Base-by-base conservation (phyloP, 2,329 filamentous ascomycete species). In the Claviceps citrina region DNA sequence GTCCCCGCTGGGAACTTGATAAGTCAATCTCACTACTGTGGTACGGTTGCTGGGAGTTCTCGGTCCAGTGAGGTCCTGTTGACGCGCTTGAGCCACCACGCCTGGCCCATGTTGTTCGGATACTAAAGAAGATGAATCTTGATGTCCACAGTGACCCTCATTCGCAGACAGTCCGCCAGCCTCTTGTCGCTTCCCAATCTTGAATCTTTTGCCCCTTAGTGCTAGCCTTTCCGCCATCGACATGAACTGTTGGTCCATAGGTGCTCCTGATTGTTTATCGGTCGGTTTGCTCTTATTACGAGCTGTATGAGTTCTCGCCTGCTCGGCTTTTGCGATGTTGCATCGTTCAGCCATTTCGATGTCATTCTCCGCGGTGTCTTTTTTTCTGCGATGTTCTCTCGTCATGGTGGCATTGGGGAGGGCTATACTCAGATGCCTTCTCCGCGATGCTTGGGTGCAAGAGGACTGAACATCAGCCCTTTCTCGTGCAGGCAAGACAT, bases 161-260 rank as follows among this genome's bases (percentile, higher is more conserved):
- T 35, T 37, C 19, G 12, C 16, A 10, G 19, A 25, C 8, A 9
- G 19, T 31, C 28, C 35, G 16, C 22, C 15, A 12, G 31, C 44
- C 6, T 47, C 39, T 43, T 54, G 63, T 12, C 59, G 57, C 41
- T 56, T 55, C 18, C 60, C 57, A 33, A 75, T 73, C 54, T 65
- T 71, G 46, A 76, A 64, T 39, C 63, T 67, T 52, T 65, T 73
- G 9, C 71, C 71, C 38, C 58, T 62, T 2, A 71, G 56, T 26
- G 65, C 68, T 62, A 73, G 67, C n/a, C 70, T 64, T 47, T 76
- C 71, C 28, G 65, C 64, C 66, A 76, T 67, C 5, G 72, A 75
- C 58, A 76, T 59, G 36, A 68, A 63, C 9, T 59, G 54, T 9
- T 50, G 51, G 34, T 51, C 47, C 24, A 42, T 13, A 18, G 37